Evolutionary conservation across 2,329 filamentous ascomycete genomes (phyloP), one percentile per base, ranked within the genome.

Genomic region (Ophiostoma tasmaniense): DNA sequence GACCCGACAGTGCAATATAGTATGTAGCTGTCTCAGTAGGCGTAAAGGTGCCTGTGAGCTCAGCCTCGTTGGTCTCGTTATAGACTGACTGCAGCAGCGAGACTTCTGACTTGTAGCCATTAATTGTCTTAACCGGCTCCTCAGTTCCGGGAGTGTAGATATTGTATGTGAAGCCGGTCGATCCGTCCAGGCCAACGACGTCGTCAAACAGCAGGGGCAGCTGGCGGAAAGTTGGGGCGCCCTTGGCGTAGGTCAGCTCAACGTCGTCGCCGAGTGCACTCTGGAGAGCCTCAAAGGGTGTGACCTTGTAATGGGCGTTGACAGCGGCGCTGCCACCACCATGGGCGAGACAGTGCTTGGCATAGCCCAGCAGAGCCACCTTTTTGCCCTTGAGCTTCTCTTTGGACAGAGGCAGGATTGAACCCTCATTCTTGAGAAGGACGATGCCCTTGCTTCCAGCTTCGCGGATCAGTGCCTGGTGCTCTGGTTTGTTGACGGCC

Each of bases 221-320:
- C 33, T 30, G 50, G 11, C 42, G 45, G 25, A 67, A 66, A 28
- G 66, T 62, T 13, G 25, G 22, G 45, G 52, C 52, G 22, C 66
- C 66, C 33, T 59, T 59, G 50, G 66, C 66, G 52, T 67, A 67
- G 22, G 30, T 52, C 52, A 67, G 35, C 17, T 67, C 52, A 10
- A 67, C 66, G 2, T 35, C 52, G 6, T 67, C 52, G 33, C 66
- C 66, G 66, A 67, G 45, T 8, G 66, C 66, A 3, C 17, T 59
- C 52, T 42, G 28, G 6, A 67, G 35, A 20, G 66, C 66, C 1
- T 67, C 66, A 33, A 42, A 67, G 11, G 66, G 66, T 1, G 66
- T 67, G 33, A 67, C n/a, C 35, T 67, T 67, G 52, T 67, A 67
- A 22, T 67, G 66, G 33, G 66, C 66, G 35, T 67, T 67, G 52